Evolutionary conservation across 495 filamentous ascomycete species (phyloP).

Genomic region (Sordaria brevicollis): DNA sequence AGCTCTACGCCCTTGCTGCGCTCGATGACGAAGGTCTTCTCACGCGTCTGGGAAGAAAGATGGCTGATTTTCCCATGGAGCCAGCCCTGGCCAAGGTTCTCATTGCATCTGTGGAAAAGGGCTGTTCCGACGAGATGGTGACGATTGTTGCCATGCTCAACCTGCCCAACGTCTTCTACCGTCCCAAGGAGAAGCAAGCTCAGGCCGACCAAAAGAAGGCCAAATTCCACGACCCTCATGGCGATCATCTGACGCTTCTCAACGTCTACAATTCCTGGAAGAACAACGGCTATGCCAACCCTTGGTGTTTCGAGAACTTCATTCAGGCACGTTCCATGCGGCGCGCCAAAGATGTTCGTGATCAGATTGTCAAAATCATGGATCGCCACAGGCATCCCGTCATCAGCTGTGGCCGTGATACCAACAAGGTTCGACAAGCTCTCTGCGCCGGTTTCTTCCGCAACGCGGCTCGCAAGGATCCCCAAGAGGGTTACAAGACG

Average conservation of each 20-base stretch:
- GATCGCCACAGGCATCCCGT: slow-evolving; percentile 72
- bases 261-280: slow-evolving; percentile 98
- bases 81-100: slow-evolving; percentile 83
- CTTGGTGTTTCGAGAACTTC: slow-evolving; percentile 98
- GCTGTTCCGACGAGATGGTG: slow-evolving; percentile 88
- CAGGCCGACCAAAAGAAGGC: slow-evolving; percentile 96
- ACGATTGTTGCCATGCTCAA: slow-evolving; percentile 93
- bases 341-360: slow-evolving; percentile 81
- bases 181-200: slow-evolving; percentile 91
- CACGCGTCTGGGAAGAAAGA: slow-evolving; percentile 85
- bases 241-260: slow-evolving; percentile 87
- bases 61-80: slow-evolving; percentile 94
- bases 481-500: slow-evolving; percentile 93
- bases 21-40: slow-evolving; percentile 94
- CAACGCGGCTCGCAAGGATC: slow-evolving; percentile 90
- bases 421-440: slow-evolving; percentile 78
- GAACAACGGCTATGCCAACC: slow-evolving; percentile 60
- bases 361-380: slow-evolving; percentile 90
- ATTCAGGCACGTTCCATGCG: slow-evolving; percentile 84
- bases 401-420: slow-evolving; percentile 76
- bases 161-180: slow-evolving; percentile 77
- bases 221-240: slow-evolving; percentile 91
- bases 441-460: slow-evolving; percentile 93
- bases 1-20: slow-evolving; percentile 83
- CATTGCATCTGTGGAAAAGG: slow-evolving; percentile 74